These are phyloP conservation scores for Coix lacrymajobi DNA, from an alignment of 176 grass and related monocot genomes.

Conservation along the genomic window DNA sequence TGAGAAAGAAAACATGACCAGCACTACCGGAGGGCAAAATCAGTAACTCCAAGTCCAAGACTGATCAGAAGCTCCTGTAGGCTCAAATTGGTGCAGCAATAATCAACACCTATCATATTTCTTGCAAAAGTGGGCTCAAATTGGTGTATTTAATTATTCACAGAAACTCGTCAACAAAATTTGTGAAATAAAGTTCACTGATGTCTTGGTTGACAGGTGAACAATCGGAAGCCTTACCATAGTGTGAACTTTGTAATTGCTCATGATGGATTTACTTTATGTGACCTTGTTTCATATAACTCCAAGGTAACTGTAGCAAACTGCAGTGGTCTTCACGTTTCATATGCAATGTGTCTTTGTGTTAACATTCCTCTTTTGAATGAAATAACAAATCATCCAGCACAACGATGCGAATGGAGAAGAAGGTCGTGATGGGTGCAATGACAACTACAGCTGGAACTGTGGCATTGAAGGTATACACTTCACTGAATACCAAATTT, in stretches of 20 bases:
- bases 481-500: conserved; percentile 3
- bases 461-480: conserved; percentile 93
- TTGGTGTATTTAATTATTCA: neutral
- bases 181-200: neutral
- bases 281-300: conserved; percentile 94
- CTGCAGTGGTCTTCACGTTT: neutral
- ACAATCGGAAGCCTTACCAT: conserved; percentile 77
- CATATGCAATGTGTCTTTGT: neutral
- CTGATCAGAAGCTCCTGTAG: neutral
- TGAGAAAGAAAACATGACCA: neutral
- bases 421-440: conserved; percentile 75
- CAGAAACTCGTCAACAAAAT: neutral
- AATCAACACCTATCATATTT: neutral
- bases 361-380: conserved; percentile 24
- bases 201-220: conserved; percentile 52
- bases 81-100: neutral
- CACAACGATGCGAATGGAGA: conserved; percentile 97
- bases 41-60: neutral
- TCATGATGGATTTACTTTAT: conserved; percentile 99
- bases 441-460: conserved; percentile 97
- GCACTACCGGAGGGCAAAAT: neutral
- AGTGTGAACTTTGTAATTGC: conserved; percentile 89
- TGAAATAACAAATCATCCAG: conserved; percentile 46
- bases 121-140: neutral
- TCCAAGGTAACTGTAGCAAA: conserved; percentile 63